These are phyloP conservation scores for Leccinum pellstonianum DNA, from an alignment of 768 basidiomycete genomes.

Conservation along the genomic window DNA sequence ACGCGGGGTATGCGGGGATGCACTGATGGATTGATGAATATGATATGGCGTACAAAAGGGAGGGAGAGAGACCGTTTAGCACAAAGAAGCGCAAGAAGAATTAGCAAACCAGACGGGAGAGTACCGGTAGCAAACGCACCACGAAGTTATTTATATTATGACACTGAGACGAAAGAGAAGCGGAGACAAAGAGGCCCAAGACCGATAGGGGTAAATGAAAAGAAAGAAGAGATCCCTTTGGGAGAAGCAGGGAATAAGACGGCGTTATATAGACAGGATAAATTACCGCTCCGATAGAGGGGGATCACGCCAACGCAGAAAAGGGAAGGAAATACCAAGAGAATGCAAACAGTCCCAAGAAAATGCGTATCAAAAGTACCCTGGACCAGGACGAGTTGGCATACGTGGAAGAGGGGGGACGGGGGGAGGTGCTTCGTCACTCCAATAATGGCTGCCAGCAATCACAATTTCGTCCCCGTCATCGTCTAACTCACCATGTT, in stretches of 20 bases:
- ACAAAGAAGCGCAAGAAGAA: slow-evolving; percentile 12
- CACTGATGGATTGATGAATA: slow-evolving; percentile 2
- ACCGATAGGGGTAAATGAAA: slow-evolving; percentile 2
- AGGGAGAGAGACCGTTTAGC: slow-evolving; percentile 2
- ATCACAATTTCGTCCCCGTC: slow-evolving; percentile 21
- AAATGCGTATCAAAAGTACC: slow-evolving; percentile 25
- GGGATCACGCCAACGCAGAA: slow-evolving; percentile 3
- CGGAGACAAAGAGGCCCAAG: slow-evolving; percentile 10
- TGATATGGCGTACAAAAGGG: slow-evolving; percentile 1
- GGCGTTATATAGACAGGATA: slow-evolving; percentile 30
- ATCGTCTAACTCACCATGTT: slow-evolving; percentile 27
- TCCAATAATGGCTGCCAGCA: slow-evolving; percentile 24
- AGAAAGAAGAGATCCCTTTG: slow-evolving; percentile 7
- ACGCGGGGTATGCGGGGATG: not conserved
- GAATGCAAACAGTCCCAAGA: slow-evolving; percentile 8
- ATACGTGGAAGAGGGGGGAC: slow-evolving; percentile 20
- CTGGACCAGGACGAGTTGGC: slow-evolving; percentile 23
- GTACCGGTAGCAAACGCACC: not conserved
- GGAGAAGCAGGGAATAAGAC: slow-evolving; percentile 11
- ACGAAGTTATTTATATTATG: slow-evolving; percentile 1
- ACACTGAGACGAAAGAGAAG: slow-evolving; percentile 4
- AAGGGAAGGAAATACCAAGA: slow-evolving; percentile 9
- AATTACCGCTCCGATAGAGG: slow-evolving; percentile 21
- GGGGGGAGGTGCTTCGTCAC: slow-evolving; percentile 19
- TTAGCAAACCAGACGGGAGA: slow-evolving; percentile 4